phyloP scores from a whole-genome alignment of 2,329 filamentous ascomycete genomes.

The Rutstroemia sp. region DNA sequence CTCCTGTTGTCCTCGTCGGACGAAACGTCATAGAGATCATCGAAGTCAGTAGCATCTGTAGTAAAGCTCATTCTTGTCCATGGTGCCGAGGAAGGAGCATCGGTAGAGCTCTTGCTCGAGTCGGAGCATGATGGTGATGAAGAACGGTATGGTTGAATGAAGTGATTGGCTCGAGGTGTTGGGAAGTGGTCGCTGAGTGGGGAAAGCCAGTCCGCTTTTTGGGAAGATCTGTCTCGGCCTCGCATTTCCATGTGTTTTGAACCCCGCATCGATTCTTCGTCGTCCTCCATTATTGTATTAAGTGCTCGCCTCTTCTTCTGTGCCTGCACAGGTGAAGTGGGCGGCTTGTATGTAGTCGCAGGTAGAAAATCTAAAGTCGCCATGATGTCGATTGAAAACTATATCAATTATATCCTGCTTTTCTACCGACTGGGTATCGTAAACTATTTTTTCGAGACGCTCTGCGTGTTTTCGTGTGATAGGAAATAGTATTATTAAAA shows the following conservation, averaged over 20 bases:
- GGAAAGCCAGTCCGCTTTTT: constrained; percentile 33
- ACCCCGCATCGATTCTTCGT: constrained; percentile 24
- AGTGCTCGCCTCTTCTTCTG: constrained; percentile 42
- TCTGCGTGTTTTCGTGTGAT: constrained; percentile 20
- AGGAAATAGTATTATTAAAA: constrained; percentile 25
- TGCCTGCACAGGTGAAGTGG: constrained; percentile 43
- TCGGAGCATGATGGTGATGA: constrained; percentile 54
- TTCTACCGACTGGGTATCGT: constrained; percentile 15
- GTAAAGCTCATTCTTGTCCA: constrained; percentile 57
- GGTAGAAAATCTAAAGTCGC: constrained; percentile 36
- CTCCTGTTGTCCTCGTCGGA: constrained; percentile 61
- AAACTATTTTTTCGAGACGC: constrained; percentile 20
- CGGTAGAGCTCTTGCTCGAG: constrained; percentile 43
- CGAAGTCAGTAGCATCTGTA: constrained; percentile 66
- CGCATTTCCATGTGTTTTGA: constrained; percentile 25
- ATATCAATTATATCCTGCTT: constrained; percentile 14
- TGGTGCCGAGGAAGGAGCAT: constrained; percentile 46
- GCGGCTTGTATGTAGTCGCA: constrained; percentile 42
- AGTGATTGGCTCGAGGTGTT: constrained; percentile 60
- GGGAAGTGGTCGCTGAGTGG: constrained; percentile 55
- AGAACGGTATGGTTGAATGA: constrained; percentile 47
- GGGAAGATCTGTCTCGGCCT: constrained; percentile 33
- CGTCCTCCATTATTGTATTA: constrained; percentile 59
- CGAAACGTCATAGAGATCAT: constrained; percentile 78
- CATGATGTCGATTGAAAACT: constrained; percentile 24